Base-by-base conservation (phyloP, 2,329 filamentous ascomycete genomes). In the Colletotrichum sp. region DNA sequence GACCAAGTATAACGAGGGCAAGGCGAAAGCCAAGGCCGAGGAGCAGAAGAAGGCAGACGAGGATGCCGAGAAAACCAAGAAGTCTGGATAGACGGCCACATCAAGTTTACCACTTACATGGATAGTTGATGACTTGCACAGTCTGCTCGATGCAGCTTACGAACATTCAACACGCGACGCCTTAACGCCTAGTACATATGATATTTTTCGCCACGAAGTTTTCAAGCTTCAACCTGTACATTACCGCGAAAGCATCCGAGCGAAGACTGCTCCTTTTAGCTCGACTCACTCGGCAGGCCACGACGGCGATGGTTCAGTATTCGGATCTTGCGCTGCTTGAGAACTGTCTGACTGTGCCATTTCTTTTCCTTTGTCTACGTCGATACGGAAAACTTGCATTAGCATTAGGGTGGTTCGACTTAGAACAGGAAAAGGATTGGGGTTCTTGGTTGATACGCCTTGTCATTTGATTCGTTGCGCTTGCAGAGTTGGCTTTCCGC, bases 1-100 rank as follows among this genome's bases (percentile, higher is more conserved):
- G 76, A 87, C 87, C 77, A 95, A 95, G 83, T 94, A 88, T 80
- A 86, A 85, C 19, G 86, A 89, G 79, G 89, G 89, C 66, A 83
- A 82, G 57, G 76, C 79, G 3, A 78, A 82, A 48, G 79, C 80
- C 22, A 74, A 81, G 78, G 77, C 75, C 28, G 77, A 79, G 34
- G 80, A 82, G 71, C 64, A 76, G 16, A 81, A 80, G 25, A 72
- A 78, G n/a, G 73, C 72, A 25, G 30, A 48, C 11, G 65, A 66
- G 28, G 70, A 57, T 3, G 55, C 30, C 6, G 70, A 74, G 48
- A 76, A 75, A 55, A 59, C 39, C 7, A 55, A 76, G 67, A 66
- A 70, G 59, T 52, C 44, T 5, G 44, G n/a, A 22, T 52, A 52
- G 44, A 52, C 55, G 25, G 55, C 55, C 27, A 30, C 27, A 30